Evolutionary conservation across 176 grass and related monocot genomes (phyloP), one percentile per base, ranked within the genome.

Genomic region (Lolium perenne): DNA sequence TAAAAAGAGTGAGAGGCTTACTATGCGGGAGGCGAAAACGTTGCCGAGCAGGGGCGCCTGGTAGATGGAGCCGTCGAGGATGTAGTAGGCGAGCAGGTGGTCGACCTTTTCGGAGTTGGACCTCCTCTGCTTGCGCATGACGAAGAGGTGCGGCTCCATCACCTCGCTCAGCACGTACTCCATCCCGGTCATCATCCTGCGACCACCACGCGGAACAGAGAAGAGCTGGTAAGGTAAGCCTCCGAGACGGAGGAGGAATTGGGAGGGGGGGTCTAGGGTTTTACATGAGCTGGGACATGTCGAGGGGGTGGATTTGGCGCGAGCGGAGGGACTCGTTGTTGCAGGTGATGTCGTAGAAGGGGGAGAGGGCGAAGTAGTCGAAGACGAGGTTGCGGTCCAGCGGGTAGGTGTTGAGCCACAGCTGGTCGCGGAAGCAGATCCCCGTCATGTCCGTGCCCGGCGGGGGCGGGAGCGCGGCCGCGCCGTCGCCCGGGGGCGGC

Each of bases 361-460:
- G 97, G 62, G 97, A 95, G 78, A 98, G 91, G 53, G 94, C 97
- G 84, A 94, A 98, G 90, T 98, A 98, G 86, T 98, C 97, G 81
- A 98, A 98, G 87, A 98, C 94, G 87, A 98, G 92, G 54, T 95
- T 98, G 86, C 97, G 92, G 38, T 98, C 97, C 43, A 98, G 97
- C 47, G 92, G 93, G 82, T 92, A 95, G 79, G 84, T 86, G 88
- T 98, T 95, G 88, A 98, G 93, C 97, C 97, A 98, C 61, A 98
- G 92, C 86, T 98, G 97, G 82, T 98, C 97, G 38, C 94, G 90
- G 94, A 98, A 98, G 88, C 97, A 98, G 80, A 98, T 98, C 43
- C 97, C 97, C 23, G 97, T 98, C 97, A 98, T 98, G 92, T 95
- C 97, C 35, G 97, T 98, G 47, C 97, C 97, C 38, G 97, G 97